Conservation (phyloP, 495 filamentous ascomycete species). For the Penicillium longicatenatum region DNA sequence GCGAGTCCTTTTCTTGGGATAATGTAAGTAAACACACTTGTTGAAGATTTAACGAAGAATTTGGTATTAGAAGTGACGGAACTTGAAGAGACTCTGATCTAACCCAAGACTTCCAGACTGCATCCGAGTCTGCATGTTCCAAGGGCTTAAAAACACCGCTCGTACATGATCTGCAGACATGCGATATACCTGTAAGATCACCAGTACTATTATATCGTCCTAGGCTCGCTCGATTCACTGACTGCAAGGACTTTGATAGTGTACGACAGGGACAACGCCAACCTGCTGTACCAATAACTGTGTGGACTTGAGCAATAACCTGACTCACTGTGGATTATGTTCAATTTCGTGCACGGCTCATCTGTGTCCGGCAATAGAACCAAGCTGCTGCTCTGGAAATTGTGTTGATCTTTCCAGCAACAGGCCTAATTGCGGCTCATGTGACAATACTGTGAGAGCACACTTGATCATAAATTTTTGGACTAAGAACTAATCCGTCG, state of each 20-base stretch:
- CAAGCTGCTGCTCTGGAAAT: conserved; percentile 9
- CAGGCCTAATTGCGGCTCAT: conserved; percentile 6
- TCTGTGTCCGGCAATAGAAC: conserved; percentile 7
- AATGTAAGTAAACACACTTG: neutral
- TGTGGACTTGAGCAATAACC: conserved; percentile 6
- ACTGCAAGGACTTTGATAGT: neutral
- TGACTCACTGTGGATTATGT: conserved; percentile 9
- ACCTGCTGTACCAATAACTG: conserved; percentile 6
- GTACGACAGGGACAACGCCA: neutral
- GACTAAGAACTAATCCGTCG: too few relatives aligned
- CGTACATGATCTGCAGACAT: neutral
- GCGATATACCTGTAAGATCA: neutral
- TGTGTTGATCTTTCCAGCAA: conserved; percentile 8
- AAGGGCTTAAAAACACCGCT: neutral
- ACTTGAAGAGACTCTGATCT: neutral
- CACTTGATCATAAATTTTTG: neutral
- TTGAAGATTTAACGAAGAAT: neutral
- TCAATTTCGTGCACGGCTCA: neutral
- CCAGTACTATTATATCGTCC: neutral
- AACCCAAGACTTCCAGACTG: neutral
- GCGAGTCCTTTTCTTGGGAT: neutral
- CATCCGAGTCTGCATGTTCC: neutral
- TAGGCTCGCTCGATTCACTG: neutral
- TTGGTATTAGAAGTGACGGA: neutral
- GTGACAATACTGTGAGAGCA: neutral